These are phyloP conservation scores for Oryza meridionalis DNA, from an alignment of 176 grass and related monocot species.

Conservation along the genomic window DNA sequence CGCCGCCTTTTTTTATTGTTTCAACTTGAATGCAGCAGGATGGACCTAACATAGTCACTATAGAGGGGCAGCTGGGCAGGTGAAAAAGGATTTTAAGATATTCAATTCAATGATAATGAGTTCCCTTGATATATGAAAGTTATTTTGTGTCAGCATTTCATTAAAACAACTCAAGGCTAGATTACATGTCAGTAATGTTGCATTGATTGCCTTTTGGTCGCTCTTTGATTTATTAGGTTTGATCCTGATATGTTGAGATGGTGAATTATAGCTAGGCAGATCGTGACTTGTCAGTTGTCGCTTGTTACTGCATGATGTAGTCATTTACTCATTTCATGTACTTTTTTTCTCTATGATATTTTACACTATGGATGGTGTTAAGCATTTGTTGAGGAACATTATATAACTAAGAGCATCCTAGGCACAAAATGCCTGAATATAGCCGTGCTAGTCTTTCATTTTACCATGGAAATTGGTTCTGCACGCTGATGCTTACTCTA, in stretches of 20 bases:
- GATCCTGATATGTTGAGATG: not conserved
- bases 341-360: not conserved
- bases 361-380: not conserved
- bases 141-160: not conserved
- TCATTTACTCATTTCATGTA: not conserved
- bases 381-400: not conserved
- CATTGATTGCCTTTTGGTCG: not conserved
- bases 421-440: not conserved
- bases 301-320: not conserved
- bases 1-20: not conserved
- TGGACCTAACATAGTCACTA: not conserved
- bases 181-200: not conserved
- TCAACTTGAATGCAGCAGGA: not conserved
- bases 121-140: not conserved
- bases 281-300: not conserved
- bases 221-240: not conserved
- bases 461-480: conserved; percentile 22
- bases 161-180: not conserved
- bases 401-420: not conserved
- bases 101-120: not conserved
- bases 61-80: not conserved
- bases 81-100: conserved; percentile 13
- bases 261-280: conserved; percentile 5
- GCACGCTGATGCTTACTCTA: conserved; percentile 5
- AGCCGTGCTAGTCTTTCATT: conserved; percentile 12